Evolutionary conservation across 768 basidiomycete genomes (phyloP).

Genomic region (Suillus ampliporus): DNA sequence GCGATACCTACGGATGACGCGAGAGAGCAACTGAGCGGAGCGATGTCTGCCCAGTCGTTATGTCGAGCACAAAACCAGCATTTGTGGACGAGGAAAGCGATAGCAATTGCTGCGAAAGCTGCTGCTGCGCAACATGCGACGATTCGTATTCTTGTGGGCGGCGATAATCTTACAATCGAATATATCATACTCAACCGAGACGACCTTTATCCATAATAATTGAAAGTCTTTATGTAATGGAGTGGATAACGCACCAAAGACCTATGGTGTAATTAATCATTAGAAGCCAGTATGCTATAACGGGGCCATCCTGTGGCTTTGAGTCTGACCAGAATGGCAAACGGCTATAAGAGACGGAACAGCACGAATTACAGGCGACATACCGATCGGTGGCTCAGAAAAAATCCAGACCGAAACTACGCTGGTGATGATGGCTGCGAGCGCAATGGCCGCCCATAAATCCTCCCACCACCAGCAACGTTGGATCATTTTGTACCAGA

Average conservation of each 20-base stretch:
- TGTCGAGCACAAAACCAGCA: conserved; percentile 15
- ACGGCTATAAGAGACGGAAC: background rate
- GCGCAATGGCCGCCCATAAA: conserved; percentile 11
- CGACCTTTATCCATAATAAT: conserved; percentile 4
- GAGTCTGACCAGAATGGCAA: background rate
- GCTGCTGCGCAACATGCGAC: conserved; percentile 7
- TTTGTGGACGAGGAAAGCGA: conserved; percentile 14
- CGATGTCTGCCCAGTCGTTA: conserved; percentile 4
- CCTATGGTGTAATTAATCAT: conserved; percentile 12
- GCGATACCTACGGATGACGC: conserved; percentile 1
- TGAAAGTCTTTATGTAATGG: background rate
- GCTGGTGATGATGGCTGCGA: conserved; percentile 7
- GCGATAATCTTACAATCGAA: conserved; percentile 14
- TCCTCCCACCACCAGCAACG: conserved; percentile 18
- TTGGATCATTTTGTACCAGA: conserved; percentile 14
- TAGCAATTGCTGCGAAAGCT: conserved; percentile 6
- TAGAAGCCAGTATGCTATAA: conserved; percentile 15
- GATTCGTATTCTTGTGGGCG: conserved; percentile 11
- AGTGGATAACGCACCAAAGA: conserved; percentile 14
- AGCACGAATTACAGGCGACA: background rate
- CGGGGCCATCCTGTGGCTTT: conserved; percentile 5
- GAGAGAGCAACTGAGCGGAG: conserved; percentile 11
- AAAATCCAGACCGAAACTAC: conserved; percentile 15
- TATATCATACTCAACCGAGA: conserved; percentile 16
- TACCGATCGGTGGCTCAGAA: conserved; percentile 6